Percentiles rank a stretch among this genome's conserved stretches.
These are phyloP conservation scores for Daldinia concentrica DNA, from an alignment of 495 filamentous ascomycete species.

Conservation along the genomic window DNA sequence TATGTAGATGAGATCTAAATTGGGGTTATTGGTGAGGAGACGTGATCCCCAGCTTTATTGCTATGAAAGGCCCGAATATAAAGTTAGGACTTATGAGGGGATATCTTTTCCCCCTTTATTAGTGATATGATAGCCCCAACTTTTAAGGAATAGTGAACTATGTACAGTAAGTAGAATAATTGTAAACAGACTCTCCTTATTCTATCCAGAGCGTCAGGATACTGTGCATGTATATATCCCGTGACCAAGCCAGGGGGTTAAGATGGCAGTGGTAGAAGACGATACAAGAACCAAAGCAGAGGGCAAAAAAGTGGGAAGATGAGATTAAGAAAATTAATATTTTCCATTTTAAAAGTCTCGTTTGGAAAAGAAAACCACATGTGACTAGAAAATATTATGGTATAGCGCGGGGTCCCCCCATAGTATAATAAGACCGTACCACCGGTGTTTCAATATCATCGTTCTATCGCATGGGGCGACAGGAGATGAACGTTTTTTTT, in stretches of 20 bases:
- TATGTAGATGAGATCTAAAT: neutral
- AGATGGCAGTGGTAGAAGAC: neutral
- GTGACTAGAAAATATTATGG: constrained; percentile 7
- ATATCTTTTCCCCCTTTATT: neutral
- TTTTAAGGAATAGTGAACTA: neutral
- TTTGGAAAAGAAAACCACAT: neutral
- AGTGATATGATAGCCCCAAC: neutral
- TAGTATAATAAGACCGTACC: constrained; percentile 13
- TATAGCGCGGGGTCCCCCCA: neutral
- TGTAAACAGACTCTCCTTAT: neutral
- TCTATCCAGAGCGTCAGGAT: neutral
- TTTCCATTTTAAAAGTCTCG: neutral
- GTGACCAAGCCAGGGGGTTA: neutral
- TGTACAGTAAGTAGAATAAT: neutral
- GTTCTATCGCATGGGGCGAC: neutral
- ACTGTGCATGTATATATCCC: neutral
- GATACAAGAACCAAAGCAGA: neutral
- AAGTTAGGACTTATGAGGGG: neutral
- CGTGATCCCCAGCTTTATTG: neutral
- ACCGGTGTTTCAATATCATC: constrained; percentile 18
- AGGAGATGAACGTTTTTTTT: constrained; percentile 1
- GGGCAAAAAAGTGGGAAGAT: neutral
- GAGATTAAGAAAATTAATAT: neutral
- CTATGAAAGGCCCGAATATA: neutral
- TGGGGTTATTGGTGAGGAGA: neutral